These are phyloP conservation scores for Yarrowia osloensis DNA, from an alignment of 805 yeast genomes.

Conservation along the genomic window DNA sequence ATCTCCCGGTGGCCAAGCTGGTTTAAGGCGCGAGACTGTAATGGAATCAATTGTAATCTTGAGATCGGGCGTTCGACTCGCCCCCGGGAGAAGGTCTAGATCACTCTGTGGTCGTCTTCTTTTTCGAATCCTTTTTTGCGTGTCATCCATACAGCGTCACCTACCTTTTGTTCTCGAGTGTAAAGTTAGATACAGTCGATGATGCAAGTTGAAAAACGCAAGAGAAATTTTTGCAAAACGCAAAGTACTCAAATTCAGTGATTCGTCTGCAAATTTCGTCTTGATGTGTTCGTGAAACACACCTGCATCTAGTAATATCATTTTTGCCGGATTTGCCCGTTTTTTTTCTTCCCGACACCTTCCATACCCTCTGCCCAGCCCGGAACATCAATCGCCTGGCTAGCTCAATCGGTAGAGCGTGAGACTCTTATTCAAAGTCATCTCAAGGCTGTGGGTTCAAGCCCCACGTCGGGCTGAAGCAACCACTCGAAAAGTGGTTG, in stretches of 20 bases:
- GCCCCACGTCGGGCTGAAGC: conserved; percentile 26
- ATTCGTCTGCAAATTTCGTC: background rate
- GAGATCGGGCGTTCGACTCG: conserved; percentile 32
- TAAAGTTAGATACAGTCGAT: no score
- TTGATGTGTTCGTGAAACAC: no score
- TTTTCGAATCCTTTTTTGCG: background rate
- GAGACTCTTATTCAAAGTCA: conserved; percentile 17
- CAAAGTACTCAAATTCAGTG: no score
- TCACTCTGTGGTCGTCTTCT: background rate
- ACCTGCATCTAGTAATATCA: no score
- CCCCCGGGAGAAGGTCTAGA: conserved; percentile 26
- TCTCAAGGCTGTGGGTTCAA: conserved; percentile 29
- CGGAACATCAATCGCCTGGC: background rate
- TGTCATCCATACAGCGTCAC: background rate
- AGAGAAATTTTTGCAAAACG: no score
- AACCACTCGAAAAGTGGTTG: background rate
- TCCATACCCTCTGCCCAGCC: background rate
- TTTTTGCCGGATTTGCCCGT: no score
- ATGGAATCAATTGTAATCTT: conserved; percentile 29
- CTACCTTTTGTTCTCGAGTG: background rate
- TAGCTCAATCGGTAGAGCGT: conserved; percentile 30
- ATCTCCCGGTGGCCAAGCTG: conserved; percentile 32
- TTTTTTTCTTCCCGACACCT: no score
- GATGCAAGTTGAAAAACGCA: no score
- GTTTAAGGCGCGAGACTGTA: conserved; percentile 32